Evolutionary conservation across 495 filamentous ascomycete genomes (phyloP).

Genomic region (Viridothelium virens): DNA sequence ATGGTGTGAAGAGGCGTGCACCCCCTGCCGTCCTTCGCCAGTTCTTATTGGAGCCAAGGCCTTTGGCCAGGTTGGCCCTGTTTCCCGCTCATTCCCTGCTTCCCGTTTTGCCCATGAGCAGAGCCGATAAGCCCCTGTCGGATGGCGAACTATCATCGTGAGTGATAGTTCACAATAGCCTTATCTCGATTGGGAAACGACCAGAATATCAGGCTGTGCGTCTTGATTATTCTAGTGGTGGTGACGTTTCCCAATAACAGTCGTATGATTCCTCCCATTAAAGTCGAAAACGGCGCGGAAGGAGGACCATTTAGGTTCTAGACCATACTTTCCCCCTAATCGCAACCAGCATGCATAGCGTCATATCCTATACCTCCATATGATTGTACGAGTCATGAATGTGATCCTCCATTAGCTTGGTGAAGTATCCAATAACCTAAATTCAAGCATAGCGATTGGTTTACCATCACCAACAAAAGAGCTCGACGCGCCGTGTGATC

Average conservation of each 20-base stretch:
- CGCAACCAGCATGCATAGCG: neutral
- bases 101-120: neutral
- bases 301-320: neutral
- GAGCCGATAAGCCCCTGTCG: neutral
- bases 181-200: neutral
- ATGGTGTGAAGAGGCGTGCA: constrained; percentile 4
- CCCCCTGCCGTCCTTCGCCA: neutral
- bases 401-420: neutral
- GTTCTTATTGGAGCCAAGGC: neutral
- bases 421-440: no score
- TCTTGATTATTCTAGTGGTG: neutral
- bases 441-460: neutral
- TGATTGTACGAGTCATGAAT: neutral
- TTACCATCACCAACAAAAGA: neutral
- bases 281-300: neutral
- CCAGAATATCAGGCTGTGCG: neutral
- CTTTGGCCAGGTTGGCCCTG: neutral
- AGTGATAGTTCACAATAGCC: neutral
- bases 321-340: neutral
- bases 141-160: neutral
- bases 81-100: neutral
- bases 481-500: neutral
- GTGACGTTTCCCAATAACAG: neutral
- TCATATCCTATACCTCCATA: neutral
- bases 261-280: neutral